Evolutionary conservation across 2,329 filamentous ascomycete species (phyloP), one percentile per base, ranked within the genome.

Genomic region (Fusarium sp.): DNA sequence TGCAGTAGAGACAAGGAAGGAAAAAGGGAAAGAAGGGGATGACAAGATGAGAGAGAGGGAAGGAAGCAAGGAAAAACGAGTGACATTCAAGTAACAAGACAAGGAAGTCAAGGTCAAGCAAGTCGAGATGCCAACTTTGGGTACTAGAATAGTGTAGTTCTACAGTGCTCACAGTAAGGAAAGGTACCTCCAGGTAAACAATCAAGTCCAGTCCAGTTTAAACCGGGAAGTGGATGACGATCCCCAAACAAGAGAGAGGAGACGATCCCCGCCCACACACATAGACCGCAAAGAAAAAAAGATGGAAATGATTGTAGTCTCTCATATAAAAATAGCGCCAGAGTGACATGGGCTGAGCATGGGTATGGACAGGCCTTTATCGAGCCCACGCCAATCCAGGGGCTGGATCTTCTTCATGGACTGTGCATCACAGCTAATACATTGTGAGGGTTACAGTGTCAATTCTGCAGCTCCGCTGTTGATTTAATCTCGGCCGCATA

Each of bases 401-500:
- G 68, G 69, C 47, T 59, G 42, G 14, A 20, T 25, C 18, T 20
- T 25, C 5, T 7, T 25, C 13, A 6, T 12, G 41, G 16, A 75
- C 71, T 63, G 72, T 73, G 59, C 45, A 43, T 42, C 25, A 20
- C 41, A 9, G 14, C 28, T 4, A 4, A 37, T 12, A n/a, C 34
- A n/a, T 7, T 18, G 30, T 16, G n/a, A 7, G 13, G 7, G n/a
- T 41, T 62, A 75, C 72, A 73, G 74, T 75, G 69, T 43, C 32
- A 47, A 30, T 20, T 20, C 12, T 40, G 42, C 11, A 7, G 20
- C 18, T 41, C 61, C 72, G 67, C 59, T 74, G 72, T 49, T 42
- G 56, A 46, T 72, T 42, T 69, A 75, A 75, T 75, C 72, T 75
- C 74, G 72, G 73, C 57, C 66, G 72, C 73, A 74, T 75, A 68